Evolutionary conservation across 306 rosid genomes (phyloP), one percentile per base, ranked within the genome.

Genomic region (Arachis stenosperma): DNA sequence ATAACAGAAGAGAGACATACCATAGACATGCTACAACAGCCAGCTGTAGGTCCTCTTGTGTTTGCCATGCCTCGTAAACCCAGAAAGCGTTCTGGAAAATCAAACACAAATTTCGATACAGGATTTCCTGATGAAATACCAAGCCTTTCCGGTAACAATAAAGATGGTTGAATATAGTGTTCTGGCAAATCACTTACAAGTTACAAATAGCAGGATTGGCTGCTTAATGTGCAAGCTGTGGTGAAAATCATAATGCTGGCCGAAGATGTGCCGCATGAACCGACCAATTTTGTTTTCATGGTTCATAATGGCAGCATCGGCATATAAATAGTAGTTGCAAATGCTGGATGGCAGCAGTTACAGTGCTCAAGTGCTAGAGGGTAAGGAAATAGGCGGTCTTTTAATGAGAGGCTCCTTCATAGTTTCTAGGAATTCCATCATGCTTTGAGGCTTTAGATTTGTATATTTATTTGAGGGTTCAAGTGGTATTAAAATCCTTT

Each of bases 21-120:
- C 53, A 9, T 43, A 14, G 83, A 75, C 60, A 73, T 58, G 72
- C 83, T 65, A 53, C 87, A 82, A 75, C 90, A 77, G 73, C 87
- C 81, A 53, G 69, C 61, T 67, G 69, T 69, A 68, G 81, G 78
- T 60, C 83, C 85, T 75, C 80, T 75, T 37, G 77, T 63, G 51
- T 46, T 69, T 69, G 71, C 77, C 43, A 56, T 73, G 1, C 61
- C 81, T 6, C 85, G 79, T 74, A 87, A 84, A 80, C 77, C 75
- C 22, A 78, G 88, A 78, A 92, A 84, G 65, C 92, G 78, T 44
- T 65, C 47, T 41, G 81, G 85, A 48, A 81, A 83, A 87, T 60
- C 51, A 10, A 83, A 66, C 42, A 57, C 84, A 59, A 77, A 74
- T 37, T 72, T 72, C 78, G 78, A 83, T 79, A 60, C 73, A 70